Conservation (phyloP, 2,329 filamentous ascomycete species). For the Aspergillus ochraceus region DNA sequence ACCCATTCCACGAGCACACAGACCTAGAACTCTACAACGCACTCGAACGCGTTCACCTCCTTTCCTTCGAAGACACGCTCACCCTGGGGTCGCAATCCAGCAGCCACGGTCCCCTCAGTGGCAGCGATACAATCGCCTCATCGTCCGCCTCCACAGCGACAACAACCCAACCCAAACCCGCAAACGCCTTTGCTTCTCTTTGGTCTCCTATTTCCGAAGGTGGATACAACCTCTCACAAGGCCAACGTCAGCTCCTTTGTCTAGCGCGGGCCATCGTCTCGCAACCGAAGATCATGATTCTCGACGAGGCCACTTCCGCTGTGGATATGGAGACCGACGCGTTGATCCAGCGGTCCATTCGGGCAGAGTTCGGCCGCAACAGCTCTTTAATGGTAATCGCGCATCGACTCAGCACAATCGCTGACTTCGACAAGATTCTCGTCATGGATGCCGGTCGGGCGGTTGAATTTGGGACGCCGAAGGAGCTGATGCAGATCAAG, state of each 20-base stretch:
- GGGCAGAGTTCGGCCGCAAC: slow-evolving; percentile 61
- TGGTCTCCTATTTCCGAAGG: slow-evolving; percentile 67
- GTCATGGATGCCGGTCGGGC: slow-evolving; percentile 68
- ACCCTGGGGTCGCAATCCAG: slow-evolving; percentile 16
- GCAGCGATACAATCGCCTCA: slow-evolving; percentile 13
- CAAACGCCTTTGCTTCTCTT: slow-evolving; percentile 60
- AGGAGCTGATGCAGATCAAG: slow-evolving; percentile 58
- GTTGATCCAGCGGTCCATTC: slow-evolving; percentile 71
- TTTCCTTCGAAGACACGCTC: slow-evolving; percentile 45
- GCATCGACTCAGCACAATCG: slow-evolving; percentile 57
- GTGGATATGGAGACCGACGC: slow-evolving; percentile 76
- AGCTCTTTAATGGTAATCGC: slow-evolving; percentile 69
- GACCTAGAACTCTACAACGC: slow-evolving; percentile 70
- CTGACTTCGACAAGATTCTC: slow-evolving; percentile 72
- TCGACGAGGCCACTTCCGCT: slow-evolving; percentile 77
- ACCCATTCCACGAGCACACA: slow-evolving; percentile 69
- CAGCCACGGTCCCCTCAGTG: slow-evolving; percentile 6
- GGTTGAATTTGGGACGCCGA: slow-evolving; percentile 66
- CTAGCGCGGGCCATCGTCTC: slow-evolving; percentile 57
- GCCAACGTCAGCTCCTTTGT: slow-evolving; percentile 30
- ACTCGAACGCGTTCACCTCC: slow-evolving; percentile 69
- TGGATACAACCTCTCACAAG: slow-evolving; percentile 59
- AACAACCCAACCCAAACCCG: slow-evolving; percentile 9
- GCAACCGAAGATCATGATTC: slow-evolving; percentile 73
- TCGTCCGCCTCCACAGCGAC: slow-evolving; percentile 2